These are phyloP conservation scores for Pythium scleroteichum DNA, from an alignment of 352 stramenopile genomes.

Conservation along the genomic window DNA sequence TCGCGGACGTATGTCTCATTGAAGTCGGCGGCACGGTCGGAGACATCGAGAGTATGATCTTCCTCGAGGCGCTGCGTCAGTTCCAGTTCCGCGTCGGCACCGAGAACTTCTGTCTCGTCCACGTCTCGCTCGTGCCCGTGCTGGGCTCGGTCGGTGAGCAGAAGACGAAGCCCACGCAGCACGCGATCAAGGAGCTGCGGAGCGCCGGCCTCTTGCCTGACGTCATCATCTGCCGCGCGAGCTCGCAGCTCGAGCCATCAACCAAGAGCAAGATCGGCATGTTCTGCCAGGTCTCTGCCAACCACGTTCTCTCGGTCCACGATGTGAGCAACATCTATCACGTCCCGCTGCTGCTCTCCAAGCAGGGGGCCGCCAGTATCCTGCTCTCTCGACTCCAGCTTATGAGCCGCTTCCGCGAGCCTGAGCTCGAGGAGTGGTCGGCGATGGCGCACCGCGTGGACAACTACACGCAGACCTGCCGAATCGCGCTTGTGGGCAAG, in stretches of 20 bases:
- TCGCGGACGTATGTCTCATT: constrained; percentile 98
- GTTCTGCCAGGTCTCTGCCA: constrained; percentile 97
- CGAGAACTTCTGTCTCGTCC: constrained; percentile 99
- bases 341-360: constrained; percentile 96
- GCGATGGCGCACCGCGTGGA: constrained; percentile 95
- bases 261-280: constrained; percentile 97
- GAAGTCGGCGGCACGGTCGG: constrained; percentile 99
- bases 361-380: constrained; percentile 94
- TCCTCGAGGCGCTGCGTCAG: constrained; percentile 99
- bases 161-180: constrained; percentile 99
- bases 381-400: constrained; percentile 93
- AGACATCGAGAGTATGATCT: constrained; percentile 99
- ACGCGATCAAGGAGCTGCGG: constrained; percentile 98
- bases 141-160: constrained; percentile 98
- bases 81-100: constrained; percentile 98
- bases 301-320: constrained; percentile 97
- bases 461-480: constrained; percentile 88
- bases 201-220: constrained; percentile 95
- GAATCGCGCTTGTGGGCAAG: constrained; percentile 99
- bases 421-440: constrained; percentile 77
- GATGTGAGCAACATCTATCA: constrained; percentile 99
- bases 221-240: constrained; percentile 97
- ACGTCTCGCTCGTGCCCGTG: constrained; percentile 98
- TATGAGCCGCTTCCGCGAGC: constrained; percentile 85
- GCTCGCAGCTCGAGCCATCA: constrained; percentile 89